phyloP scores from a whole-genome alignment of 805 yeast genomes.

The Sugiyamaella qingdaonensis region DNA sequence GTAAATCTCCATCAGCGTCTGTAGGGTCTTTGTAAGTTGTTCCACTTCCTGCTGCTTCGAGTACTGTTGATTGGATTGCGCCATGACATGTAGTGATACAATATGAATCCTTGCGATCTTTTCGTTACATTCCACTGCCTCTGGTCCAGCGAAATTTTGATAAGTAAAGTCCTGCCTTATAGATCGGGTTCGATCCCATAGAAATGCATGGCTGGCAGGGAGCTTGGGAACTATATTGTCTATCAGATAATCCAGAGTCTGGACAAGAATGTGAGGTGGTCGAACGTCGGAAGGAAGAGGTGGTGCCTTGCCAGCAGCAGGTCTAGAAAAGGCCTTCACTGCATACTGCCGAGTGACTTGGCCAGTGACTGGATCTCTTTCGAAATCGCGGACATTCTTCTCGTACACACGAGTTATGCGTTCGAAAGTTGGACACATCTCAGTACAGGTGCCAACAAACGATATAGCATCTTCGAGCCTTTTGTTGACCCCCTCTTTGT shows the following conservation, averaged over 20 bases:
- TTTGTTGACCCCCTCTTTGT: conserved; percentile 77
- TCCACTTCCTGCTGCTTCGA: conserved; percentile 95
- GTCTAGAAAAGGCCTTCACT: conserved; percentile 88
- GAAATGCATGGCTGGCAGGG: conserved; percentile 82
- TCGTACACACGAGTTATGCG: conserved; percentile 82
- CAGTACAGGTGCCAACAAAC: conserved; percentile 83
- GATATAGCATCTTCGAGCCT: conserved; percentile 82
- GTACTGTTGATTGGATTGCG: conserved; percentile 63
- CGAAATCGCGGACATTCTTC: conserved; percentile 76
- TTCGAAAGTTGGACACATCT: conserved; percentile 95
- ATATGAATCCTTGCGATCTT: conserved; percentile 85
- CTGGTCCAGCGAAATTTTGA: conserved; percentile 90
- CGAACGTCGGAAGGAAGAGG: conserved; percentile 96
- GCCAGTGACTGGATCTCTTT: conserved; percentile 59
- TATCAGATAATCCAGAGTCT: conserved; percentile 68
- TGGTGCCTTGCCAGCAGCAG: conserved; percentile 98
- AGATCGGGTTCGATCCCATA: conserved; percentile 97
- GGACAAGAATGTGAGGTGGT: conserved; percentile 72
- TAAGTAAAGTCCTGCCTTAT: conserved; percentile 96
- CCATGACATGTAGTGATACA: conserved; percentile 78
- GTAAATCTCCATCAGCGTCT: conserved; percentile 83
- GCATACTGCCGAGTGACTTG: conserved; percentile 59
- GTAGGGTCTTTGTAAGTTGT: conserved; percentile 86
- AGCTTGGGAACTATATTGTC: conserved; percentile 57
- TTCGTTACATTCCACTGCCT: conserved; percentile 90